Evolutionary conservation across 169 alveolate genomes (phyloP).

Genomic region (Pseudocohnilembus persalinus): DNA sequence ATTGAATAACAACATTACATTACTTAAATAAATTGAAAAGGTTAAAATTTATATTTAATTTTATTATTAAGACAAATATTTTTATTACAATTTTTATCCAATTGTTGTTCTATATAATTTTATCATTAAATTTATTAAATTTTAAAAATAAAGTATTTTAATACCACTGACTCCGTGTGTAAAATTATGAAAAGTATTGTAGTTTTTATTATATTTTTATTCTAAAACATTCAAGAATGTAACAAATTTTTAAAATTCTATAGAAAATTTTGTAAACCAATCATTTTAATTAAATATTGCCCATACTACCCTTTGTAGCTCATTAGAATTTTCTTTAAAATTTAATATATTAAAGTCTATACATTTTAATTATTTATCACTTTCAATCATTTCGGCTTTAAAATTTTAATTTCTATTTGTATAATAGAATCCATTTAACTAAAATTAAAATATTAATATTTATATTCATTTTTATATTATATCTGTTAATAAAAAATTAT

Average conservation of each 20-base stretch:
- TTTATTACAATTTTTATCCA: too few relatives aligned
- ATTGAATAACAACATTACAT: conserved; percentile 30
- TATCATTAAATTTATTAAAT: neutral
- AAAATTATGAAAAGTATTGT: conserved; percentile 39
- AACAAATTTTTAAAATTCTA: conserved; percentile 21
- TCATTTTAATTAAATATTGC: conserved; percentile 20
- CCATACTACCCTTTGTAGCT: conserved; percentile 23
- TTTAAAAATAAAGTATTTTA: neutral
- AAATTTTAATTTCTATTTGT: too few relatives aligned
- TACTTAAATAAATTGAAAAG: neutral
- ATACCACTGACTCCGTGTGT: conserved; percentile 24
- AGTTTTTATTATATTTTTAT: conserved; percentile 29
- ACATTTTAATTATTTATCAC: too few relatives aligned
- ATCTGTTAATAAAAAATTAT: too few relatives aligned
- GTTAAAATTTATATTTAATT: neutral
- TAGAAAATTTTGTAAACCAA: conserved; percentile 26
- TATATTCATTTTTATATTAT: too few relatives aligned
- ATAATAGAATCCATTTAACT: too few relatives aligned
- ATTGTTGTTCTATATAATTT: too few relatives aligned
- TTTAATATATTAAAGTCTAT: too few relatives aligned
- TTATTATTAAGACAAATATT: too few relatives aligned
- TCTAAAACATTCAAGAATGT: conserved; percentile 28
- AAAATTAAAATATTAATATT: too few relatives aligned
- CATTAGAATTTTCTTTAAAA: too few relatives aligned
- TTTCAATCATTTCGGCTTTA: too few relatives aligned